A percentile compares a stretch with the other conserved stretches of the same genome.
These are phyloP conservation scores for Tricholoma flavovirens DNA, from an alignment of 768 basidiomycete genomes.

Conservation along the genomic window DNA sequence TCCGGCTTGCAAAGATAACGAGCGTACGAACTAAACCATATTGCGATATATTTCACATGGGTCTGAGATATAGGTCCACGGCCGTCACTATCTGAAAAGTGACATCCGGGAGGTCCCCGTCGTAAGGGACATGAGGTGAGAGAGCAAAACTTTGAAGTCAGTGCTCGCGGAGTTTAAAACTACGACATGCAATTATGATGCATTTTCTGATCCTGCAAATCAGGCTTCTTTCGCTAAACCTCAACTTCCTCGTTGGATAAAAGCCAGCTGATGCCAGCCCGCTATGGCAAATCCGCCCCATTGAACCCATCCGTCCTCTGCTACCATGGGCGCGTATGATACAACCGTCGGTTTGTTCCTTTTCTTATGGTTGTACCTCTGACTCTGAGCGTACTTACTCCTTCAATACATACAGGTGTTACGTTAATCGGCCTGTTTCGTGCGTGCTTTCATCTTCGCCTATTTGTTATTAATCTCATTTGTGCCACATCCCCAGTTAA, in stretches of 20 bases:
- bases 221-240: too few species aligned
- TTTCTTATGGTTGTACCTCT: neutral
- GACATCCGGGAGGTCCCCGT: neutral
- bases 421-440: conserved; percentile 22
- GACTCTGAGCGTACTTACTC: too few species aligned
- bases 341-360: conserved; percentile 21
- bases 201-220: too few species aligned
- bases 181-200: too few species aligned
- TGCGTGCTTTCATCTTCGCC: conserved; percentile 6
- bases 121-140: too few species aligned
- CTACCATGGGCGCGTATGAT: conserved; percentile 21
- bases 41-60: neutral
- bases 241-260: too few species aligned
- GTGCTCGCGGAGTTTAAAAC: too few species aligned
- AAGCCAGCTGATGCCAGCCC: neutral
- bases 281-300: neutral
- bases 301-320: neutral
- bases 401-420: conserved; percentile 15
- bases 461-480: neutral
- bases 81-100: neutral
- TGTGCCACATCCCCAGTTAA: conserved; percentile 14
- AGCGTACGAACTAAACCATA: neutral
- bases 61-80: too few species aligned
- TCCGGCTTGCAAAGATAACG: neutral
- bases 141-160: too few species aligned